Percentiles rank a stretch among this genome's conserved stretches.
Conservation (phyloP, 2,329 filamentous ascomycete species). For the Colletotrichum tropicale region DNA sequence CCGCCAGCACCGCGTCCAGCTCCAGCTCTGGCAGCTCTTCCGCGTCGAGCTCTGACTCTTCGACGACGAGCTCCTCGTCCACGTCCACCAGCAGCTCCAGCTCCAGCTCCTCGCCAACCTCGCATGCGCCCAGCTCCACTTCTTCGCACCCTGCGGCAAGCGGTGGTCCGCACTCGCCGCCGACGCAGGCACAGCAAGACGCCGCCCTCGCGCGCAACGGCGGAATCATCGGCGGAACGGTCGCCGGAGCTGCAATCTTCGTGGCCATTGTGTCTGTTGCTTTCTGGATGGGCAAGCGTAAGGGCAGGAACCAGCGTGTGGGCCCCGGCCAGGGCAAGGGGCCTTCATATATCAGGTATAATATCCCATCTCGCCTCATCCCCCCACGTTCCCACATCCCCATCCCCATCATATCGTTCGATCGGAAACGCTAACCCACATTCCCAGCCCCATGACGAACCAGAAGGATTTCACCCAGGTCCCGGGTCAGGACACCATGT, state of each 20-base stretch:
- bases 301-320: slow-evolving; percentile 40
- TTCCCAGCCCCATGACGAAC: slow-evolving; percentile 31
- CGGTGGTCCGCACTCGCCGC: slow-evolving; percentile 28
- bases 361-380: neutral
- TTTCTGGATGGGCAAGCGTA: slow-evolving; percentile 49
- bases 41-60: slow-evolving; percentile 18
- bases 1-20: neutral
- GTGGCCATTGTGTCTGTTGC: slow-evolving; percentile 44
- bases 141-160: slow-evolving; percentile 19
- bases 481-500: slow-evolving; percentile 5
- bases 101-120: neutral
- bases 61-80: slow-evolving; percentile 4
- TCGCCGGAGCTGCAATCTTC: slow-evolving; percentile 55
- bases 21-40: neutral
- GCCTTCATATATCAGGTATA: slow-evolving; percentile 47
- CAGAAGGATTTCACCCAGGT: slow-evolving; percentile 32
- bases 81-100: neutral
- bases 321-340: slow-evolving; percentile 43
- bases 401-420: neutral
- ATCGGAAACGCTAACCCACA: slow-evolving; percentile 22
- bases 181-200: neutral
- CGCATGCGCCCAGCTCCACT: slow-evolving; percentile 18
- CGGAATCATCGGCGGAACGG: slow-evolving; percentile 58
- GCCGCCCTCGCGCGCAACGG: slow-evolving; percentile 33
- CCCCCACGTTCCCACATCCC: neutral